A percentile compares a stretch with the other conserved stretches of the same genome.
phyloP scores from a whole-genome alignment of 1,284 basidiomycete species.

The Rhodotorula sp. region DNA sequence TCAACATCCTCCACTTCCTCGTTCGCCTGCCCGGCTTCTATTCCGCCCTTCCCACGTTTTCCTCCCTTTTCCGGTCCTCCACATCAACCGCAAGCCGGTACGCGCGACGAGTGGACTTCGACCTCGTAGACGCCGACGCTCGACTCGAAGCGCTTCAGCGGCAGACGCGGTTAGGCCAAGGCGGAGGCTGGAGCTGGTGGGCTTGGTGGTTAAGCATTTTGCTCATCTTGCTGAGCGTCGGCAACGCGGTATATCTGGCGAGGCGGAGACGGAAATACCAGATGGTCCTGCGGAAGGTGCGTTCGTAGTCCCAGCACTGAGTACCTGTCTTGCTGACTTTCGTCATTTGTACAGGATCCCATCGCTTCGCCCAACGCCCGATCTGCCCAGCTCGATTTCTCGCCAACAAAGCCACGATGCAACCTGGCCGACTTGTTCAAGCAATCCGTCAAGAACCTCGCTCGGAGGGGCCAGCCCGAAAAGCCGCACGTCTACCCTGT shows the following conservation, averaged over 20 bases:
- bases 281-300: slow-evolving; percentile 48
- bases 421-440: not conserved
- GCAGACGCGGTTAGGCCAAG: not conserved
- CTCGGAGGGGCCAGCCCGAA: not conserved
- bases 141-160: slow-evolving; percentile 28
- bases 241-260: slow-evolving; percentile 47
- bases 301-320: not conserved
- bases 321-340: no score
- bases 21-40: slow-evolving; percentile 27
- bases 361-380: slow-evolving; percentile 39
- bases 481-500: slow-evolving; percentile 30
- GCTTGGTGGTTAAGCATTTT: slow-evolving; percentile 61
- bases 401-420: not conserved
- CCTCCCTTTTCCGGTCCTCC: not conserved
- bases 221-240: slow-evolving; percentile 43
- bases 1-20: slow-evolving; percentile 32
- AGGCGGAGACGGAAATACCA: slow-evolving; percentile 46
- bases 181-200: slow-evolving; percentile 47
- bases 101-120: not conserved
- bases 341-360: slow-evolving; percentile 31
- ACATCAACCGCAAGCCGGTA: slow-evolving; percentile 5
- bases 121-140: slow-evolving; percentile 28
- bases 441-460: not conserved
- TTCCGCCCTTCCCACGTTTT: slow-evolving; percentile 28
- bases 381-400: slow-evolving; percentile 27